Conservation (phyloP, 495 filamentous ascomycete species). For the Sordaria brevicollis region DNA sequence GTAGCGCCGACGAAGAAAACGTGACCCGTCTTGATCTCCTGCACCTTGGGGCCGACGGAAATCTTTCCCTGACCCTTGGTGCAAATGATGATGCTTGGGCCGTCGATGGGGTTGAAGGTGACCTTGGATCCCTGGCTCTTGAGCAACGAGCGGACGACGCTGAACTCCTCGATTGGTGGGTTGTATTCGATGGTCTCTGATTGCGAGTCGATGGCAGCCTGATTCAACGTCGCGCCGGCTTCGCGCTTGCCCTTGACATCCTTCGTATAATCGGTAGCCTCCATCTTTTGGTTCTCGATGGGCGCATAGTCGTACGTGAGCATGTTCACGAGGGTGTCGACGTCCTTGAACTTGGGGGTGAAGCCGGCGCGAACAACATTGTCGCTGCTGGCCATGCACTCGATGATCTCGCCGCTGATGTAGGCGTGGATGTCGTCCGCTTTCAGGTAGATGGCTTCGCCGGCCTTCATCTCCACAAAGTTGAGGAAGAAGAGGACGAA, state of each 20-base stretch:
- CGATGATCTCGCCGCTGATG: conserved; percentile 90
- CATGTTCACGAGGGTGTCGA: conserved; percentile 81
- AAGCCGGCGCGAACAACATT: conserved; percentile 97
- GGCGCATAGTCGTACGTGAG: conserved; percentile 91
- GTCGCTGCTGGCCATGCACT: conserved; percentile 97
- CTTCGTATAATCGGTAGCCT: conserved; percentile 55
- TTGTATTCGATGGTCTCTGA: conserved; percentile 71
- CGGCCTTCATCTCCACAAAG: conserved; percentile 51
- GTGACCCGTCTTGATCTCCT: conserved; percentile 59
- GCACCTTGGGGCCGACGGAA: conserved; percentile 59
- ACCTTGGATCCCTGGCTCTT: conserved; percentile 62
- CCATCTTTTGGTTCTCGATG: conserved; percentile 88
- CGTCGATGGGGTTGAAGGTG: conserved; percentile 75
- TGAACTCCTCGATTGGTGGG: conserved; percentile 94
- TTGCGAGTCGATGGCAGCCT: conserved; percentile 61
- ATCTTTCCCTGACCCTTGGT: conserved; percentile 74
- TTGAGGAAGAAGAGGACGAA: conserved; percentile 39
- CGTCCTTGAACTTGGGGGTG: conserved; percentile 97
- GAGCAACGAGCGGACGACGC: conserved; percentile 73
- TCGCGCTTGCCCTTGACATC: neutral
- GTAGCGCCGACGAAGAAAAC: conserved; percentile 92
- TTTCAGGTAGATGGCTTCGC: conserved; percentile 91
- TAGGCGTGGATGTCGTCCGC: conserved; percentile 98
- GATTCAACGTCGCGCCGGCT: conserved; percentile 70
- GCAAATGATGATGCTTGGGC: conserved; percentile 87